These are phyloP conservation scores for Backusella tarrabulga DNA, from an alignment of 192 early-diverging fungal species.

Conservation along the genomic window DNA sequence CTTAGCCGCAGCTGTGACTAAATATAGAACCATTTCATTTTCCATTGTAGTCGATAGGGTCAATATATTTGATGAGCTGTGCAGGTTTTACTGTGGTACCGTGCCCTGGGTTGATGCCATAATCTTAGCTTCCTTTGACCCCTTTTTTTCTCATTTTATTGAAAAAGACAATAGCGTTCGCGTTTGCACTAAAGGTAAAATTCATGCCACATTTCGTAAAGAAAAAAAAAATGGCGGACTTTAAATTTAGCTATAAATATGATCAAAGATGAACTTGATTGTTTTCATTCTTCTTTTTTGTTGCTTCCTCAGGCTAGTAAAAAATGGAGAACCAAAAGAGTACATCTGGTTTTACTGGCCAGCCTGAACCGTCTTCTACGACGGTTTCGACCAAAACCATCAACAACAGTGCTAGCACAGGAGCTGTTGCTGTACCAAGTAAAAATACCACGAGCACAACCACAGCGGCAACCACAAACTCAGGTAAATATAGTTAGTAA, in stretches of 20 bases:
- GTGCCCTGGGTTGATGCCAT: no score
- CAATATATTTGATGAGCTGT: no score
- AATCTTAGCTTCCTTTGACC: no score
- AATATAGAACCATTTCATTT: no score
- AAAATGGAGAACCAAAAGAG: neutral
- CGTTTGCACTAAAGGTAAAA: no score
- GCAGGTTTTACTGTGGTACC: no score
- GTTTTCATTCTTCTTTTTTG: neutral
- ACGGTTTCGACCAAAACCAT: neutral
- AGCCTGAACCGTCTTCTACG: neutral
- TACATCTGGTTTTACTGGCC: neutral
- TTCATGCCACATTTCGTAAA: no score
- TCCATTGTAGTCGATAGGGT: no score
- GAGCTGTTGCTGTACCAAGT: neutral
- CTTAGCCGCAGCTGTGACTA: no score
- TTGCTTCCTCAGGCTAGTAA: neutral
- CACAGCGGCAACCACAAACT: neutral
- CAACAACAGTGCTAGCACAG: neutral
- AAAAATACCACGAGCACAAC: neutral
- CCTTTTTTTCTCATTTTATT: no score
- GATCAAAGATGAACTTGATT: neutral
- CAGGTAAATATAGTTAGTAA: neutral
- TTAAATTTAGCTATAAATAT: neutral
- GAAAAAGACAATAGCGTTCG: no score
- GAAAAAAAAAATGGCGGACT: neutral